Base-by-base conservation (phyloP, 2,329 filamentous ascomycete species). In the Trichoderma sp. region DNA sequence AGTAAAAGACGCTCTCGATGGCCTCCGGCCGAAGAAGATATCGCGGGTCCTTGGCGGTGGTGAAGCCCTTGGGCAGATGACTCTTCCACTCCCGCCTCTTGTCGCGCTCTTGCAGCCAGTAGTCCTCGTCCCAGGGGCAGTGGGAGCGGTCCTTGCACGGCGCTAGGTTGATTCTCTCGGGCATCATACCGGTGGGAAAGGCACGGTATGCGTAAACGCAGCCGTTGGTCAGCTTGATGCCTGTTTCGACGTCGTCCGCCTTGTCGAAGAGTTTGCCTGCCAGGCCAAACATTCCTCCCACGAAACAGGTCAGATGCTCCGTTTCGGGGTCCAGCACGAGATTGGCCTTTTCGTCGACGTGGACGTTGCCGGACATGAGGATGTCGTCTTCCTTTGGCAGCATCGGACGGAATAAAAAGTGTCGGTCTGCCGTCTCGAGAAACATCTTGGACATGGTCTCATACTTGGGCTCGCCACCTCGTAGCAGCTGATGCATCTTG, bases 1-100 rank as follows among this genome's bases (percentile, higher is more conserved):
- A 87, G 76, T 91, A 86, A 78, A 91, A 93, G n/a, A 94, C 87
- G 22, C 89, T 91, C 79, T 94, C 91, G 67, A 93, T 91, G 5
- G 91, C 90, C 78, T 94, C 91, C n/a, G 90, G 89, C 68, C 89
- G 84, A 39, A 92, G 81, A 19, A 90, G 84, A 73, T 91, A 92
- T 67, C 83, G 82, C 37, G 80, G 78, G 69, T 89, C 85, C 45
- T 80, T 77, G 45, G 89, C 82, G 4, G 81, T 80, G 2, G 84
- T 81, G 74, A 90, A 86, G 22, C 88, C 89, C 7, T 77, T 79
- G 2, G 84, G 83, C 9, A 90, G 65, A 42, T 71, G 71, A 0
- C 65, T n/a, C 45, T 72, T 68, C 67, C 69, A 72, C 50, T 73
- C 70, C 2, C 66, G 42, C 15, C 69, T 50, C 56, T 53, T 65